Percentiles rank a stretch among this genome's conserved stretches.
phyloP scores from a whole-genome alignment of 1,139 yeast genomes.

The Lizanozyma gosingica region DNA sequence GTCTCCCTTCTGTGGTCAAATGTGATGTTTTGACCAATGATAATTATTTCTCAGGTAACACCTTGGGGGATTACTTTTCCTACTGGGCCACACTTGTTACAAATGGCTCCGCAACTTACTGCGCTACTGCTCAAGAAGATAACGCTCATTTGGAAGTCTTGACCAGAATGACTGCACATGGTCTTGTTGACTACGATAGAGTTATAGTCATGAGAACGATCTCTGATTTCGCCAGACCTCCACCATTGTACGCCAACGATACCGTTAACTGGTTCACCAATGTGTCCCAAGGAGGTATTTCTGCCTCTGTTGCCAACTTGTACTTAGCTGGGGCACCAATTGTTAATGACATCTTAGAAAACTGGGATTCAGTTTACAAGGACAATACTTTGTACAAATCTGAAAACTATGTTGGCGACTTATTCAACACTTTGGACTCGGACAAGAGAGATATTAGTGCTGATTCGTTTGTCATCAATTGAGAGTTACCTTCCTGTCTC shows the following conservation, averaged over 20 bases:
- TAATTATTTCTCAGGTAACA: slow-evolving; percentile 49
- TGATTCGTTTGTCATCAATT: not conserved
- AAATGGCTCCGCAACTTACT: slow-evolving; percentile 52
- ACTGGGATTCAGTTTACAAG: slow-evolving; percentile 44
- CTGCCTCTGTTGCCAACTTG: slow-evolving; percentile 43
- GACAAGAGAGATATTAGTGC: slow-evolving; percentile 7
- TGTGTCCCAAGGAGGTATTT: slow-evolving; percentile 44
- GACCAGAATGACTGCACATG: slow-evolving; percentile 44
- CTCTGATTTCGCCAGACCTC: slow-evolving; percentile 54
- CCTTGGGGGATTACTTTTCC: slow-evolving; percentile 41
- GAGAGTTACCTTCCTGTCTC: not conserved
- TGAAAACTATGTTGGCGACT: slow-evolving; percentile 52
- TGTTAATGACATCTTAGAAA: slow-evolving; percentile 40
- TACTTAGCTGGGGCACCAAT: slow-evolving; percentile 49
- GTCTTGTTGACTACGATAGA: slow-evolving; percentile 49
- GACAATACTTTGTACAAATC: slow-evolving; percentile 29
- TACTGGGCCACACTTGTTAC: slow-evolving; percentile 42
- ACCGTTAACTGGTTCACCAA: slow-evolving; percentile 44
- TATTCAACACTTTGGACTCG: slow-evolving; percentile 41
- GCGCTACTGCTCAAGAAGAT: slow-evolving; percentile 63
- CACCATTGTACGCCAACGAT: slow-evolving; percentile 32
- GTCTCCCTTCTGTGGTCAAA: slow-evolving; percentile 38
- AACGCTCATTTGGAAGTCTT: slow-evolving; percentile 58
- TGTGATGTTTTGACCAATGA: slow-evolving; percentile 60
- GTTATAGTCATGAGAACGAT: slow-evolving; percentile 56